Evolutionary conservation across 352 stramenopile species (phyloP).

Genomic region (Phytopythium montanum): DNA sequence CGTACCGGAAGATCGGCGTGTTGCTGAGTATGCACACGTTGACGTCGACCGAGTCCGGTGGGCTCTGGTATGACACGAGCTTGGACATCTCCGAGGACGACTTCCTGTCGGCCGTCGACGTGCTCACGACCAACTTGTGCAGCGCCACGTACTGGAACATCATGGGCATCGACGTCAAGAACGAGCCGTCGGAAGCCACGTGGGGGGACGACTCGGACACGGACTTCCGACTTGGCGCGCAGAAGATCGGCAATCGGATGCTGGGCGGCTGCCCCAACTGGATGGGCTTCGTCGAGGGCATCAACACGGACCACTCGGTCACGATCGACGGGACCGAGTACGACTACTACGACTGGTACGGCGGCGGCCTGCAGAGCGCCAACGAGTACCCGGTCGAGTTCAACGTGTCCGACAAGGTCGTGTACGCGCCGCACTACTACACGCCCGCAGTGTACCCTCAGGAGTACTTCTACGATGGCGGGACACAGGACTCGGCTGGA

Average conservation of each 20-base stretch:
- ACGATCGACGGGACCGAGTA: constrained; percentile 41
- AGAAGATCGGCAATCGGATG: constrained; percentile 56
- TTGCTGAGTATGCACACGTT: constrained; percentile 64
- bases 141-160: constrained; percentile 53
- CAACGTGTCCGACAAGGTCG: constrained; percentile 52
- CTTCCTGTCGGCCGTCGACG: constrained; percentile 46
- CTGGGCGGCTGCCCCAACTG: constrained; percentile 59
- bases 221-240: constrained; percentile 45
- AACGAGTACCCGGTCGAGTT: constrained; percentile 43
- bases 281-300: constrained; percentile 70
- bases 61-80: constrained; percentile 44
- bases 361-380: constrained; percentile 41
- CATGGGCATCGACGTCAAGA: constrained; percentile 59
- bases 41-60: constrained; percentile 31
- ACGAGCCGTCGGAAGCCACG: constrained; percentile 48
- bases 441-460: constrained; percentile 59
- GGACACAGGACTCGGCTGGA: constrained; percentile 23
- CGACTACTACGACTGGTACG: constrained; percentile 68
- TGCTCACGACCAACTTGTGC: constrained; percentile 45
- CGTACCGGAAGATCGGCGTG: constrained; percentile 55
- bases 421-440: constrained; percentile 78
- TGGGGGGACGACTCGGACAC: constrained; percentile 35
- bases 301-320: constrained; percentile 42
- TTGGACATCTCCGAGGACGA: constrained; percentile 29
- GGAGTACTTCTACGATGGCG: constrained; percentile 51